A percentile compares a stretch with the other conserved stretches of the same genome.
phyloP scores from a whole-genome alignment of 2,329 filamentous ascomycete genomes.

The Domatiomyces catenatus region DNA sequence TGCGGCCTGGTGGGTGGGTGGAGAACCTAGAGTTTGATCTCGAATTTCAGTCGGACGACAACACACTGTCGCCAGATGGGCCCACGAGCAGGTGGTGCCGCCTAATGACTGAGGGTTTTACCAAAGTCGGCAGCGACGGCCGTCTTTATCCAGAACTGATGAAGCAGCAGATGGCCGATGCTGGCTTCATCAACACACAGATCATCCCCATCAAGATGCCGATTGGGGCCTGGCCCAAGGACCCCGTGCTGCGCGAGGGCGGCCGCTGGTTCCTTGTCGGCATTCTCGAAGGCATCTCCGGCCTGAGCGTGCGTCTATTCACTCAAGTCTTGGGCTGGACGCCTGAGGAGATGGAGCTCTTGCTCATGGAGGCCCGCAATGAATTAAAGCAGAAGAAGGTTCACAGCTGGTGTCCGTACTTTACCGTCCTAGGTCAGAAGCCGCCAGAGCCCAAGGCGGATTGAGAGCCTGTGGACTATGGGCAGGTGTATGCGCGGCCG shows the following conservation, averaged over 20 bases:
- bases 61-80: constrained; percentile 6
- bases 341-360: constrained; percentile 14
- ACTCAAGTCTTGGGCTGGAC: constrained; percentile 18
- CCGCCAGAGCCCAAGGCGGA: background rate
- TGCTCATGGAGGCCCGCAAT: constrained; percentile 12
- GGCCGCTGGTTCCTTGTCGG: constrained; percentile 16
- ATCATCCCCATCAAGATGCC: constrained; percentile 15
- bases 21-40: constrained; percentile 20
- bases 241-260: constrained; percentile 18
- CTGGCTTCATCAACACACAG: constrained; percentile 17
- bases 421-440: background rate
- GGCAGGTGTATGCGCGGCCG: too few relatives aligned
- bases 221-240: constrained; percentile 21
- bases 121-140: constrained; percentile 3
- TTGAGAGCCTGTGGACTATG: background rate
- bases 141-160: constrained; percentile 5
- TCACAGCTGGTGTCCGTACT: constrained; percentile 6
- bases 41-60: constrained; percentile 5
- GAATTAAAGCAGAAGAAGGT: constrained; percentile 13
- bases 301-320: constrained; percentile 18
- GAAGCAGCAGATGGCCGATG: constrained; percentile 10
- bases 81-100: constrained; percentile 6
- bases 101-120: constrained; percentile 8
- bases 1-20: constrained; percentile 30
- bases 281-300: constrained; percentile 17